Evolutionary conservation across 495 filamentous ascomycete species (phyloP).

Genomic region (Podospora didyma): DNA sequence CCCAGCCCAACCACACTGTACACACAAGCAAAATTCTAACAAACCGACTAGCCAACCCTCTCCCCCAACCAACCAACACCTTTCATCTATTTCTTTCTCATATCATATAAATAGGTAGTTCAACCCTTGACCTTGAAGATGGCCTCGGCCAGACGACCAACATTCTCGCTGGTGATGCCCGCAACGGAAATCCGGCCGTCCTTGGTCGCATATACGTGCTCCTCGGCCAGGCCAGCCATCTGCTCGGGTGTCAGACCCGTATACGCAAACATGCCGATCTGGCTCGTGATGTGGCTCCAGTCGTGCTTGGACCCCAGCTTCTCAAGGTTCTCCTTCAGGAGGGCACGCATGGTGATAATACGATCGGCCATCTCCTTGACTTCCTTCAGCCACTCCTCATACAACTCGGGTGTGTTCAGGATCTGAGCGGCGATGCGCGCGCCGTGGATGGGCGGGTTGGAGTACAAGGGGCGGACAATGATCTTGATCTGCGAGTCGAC

Average conservation of each 20-base stretch:
- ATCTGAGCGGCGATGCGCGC: slow-evolving; percentile 91
- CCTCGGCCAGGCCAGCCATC: slow-evolving; percentile 88
- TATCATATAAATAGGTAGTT: no score
- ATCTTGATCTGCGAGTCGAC: slow-evolving; percentile 99
- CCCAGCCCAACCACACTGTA: no score
- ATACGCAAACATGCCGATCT: slow-evolving; percentile 99
- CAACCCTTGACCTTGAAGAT: slow-evolving; percentile 87
- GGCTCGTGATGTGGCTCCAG: slow-evolving; percentile 97
- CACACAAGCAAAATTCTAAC: no score
- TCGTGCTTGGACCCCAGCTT: slow-evolving; percentile 90
- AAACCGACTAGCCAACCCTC: background rate
- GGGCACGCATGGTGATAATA: slow-evolving; percentile 94
- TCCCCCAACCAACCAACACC: background rate
- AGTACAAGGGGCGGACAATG: slow-evolving; percentile 93
- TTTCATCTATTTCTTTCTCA: no score
- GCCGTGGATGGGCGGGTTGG: slow-evolving; percentile 94
- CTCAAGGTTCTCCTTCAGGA: slow-evolving; percentile 91
- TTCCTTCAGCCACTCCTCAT: slow-evolving; percentile 92
- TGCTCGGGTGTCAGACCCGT: slow-evolving; percentile 89
- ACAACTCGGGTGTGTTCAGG: slow-evolving; percentile 79
- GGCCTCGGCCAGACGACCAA: slow-evolving; percentile 85
- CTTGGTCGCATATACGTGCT: slow-evolving; percentile 97
- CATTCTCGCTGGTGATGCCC: slow-evolving; percentile 90
- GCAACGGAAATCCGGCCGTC: slow-evolving; percentile 97
- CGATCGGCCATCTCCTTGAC: slow-evolving; percentile 99